Base-by-base conservation (phyloP, 768 basidiomycete genomes). In the Lyophyllum semitale region DNA sequence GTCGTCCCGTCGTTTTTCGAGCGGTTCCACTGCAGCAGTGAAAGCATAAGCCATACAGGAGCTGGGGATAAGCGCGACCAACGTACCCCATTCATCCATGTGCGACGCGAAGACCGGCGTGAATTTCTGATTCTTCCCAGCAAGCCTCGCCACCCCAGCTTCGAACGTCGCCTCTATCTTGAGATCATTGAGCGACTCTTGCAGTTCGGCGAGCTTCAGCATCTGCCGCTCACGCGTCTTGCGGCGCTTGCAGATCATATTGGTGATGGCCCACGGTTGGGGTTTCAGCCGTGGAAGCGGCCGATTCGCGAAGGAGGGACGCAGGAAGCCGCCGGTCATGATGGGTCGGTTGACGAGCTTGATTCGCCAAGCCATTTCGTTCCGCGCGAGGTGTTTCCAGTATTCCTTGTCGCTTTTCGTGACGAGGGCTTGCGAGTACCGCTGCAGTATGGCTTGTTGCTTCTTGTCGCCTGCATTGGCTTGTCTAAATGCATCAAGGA, bases 281-380 rank as follows among this genome's bases (percentile, higher is more conserved):
- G 91, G 92, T 37, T 80, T 84, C 61, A 97, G 73, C 0, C 91
- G 84, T 0, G 93, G 93, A 13, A 97, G 79, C 1, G 93, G 91
- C 0, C 72, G 76, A 65, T 93, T 84, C 69, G 71, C 83, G 8
- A 82, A 48, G 0, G 87, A 77, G 0, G 92, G 81, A 11, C 83
- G 84, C n/a, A 93, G 66, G 66, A 83, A 82, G 1, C 77, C 79
- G 4, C 92, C 89, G 7, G 90, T 93, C 55, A 93, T 69, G 30
- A 88, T 85, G 12, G 89, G 86, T 3, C 85, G 81, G 20, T 75
- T 80, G 33, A 73, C 77, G 35, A 89, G 71, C 22, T 74, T 73
- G 8, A 75, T 62, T 54, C 78, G 78, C 76, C 85, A 88, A 50
- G 78, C 81, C 86, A 90, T 57, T 33, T 51, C 47, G 25, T 83